These are phyloP conservation scores for Arabis hirsuta DNA, from an alignment of 345 rosid species.

Conservation along the genomic window DNA sequence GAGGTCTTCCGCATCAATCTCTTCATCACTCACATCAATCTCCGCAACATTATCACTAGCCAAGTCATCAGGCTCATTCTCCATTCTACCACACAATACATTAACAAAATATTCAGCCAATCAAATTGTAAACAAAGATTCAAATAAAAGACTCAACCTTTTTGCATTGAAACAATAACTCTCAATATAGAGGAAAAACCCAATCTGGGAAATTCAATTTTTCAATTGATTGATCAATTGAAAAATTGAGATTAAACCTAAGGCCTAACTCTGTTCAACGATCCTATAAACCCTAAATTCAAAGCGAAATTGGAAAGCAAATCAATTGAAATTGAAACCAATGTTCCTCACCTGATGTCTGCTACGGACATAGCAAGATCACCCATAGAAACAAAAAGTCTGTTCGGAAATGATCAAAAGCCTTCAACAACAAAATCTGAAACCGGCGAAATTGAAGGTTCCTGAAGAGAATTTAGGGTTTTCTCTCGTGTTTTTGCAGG, in stretches of 20 bases:
- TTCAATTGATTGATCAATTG: background rate
- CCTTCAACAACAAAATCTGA: background rate
- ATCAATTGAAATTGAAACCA: slow-evolving; percentile 12
- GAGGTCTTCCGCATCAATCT: slow-evolving; percentile 83
- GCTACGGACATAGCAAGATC: slow-evolving; percentile 34
- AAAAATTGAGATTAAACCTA: slow-evolving; percentile 19
- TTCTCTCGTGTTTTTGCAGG: slow-evolving; percentile 14
- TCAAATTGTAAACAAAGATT: no score
- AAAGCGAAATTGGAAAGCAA: background rate
- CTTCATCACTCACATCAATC: slow-evolving; percentile 99
- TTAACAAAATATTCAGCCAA: background rate
- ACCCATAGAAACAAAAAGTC: slow-evolving; percentile 14
- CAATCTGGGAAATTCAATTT: background rate
- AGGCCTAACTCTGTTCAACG: background rate
- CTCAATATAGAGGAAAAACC: slow-evolving; percentile 9
- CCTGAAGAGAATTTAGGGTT: slow-evolving; percentile 12
- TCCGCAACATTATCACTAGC: slow-evolving; percentile 80
- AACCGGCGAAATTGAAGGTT: slow-evolving; percentile 15
- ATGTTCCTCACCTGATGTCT: slow-evolving; percentile 41
- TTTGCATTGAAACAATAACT: background rate
- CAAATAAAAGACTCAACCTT: background rate
- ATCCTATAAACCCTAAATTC: slow-evolving; percentile 20
- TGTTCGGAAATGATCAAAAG: slow-evolving; percentile 5
- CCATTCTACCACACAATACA: slow-evolving; percentile 40
- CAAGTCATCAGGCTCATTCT: slow-evolving; percentile 60